Percentiles rank a stretch among this genome's conserved stretches.
Evolutionary conservation across 2,329 filamentous ascomycete genomes (phyloP).

Genomic region (Pestalotiopsis sp.): DNA sequence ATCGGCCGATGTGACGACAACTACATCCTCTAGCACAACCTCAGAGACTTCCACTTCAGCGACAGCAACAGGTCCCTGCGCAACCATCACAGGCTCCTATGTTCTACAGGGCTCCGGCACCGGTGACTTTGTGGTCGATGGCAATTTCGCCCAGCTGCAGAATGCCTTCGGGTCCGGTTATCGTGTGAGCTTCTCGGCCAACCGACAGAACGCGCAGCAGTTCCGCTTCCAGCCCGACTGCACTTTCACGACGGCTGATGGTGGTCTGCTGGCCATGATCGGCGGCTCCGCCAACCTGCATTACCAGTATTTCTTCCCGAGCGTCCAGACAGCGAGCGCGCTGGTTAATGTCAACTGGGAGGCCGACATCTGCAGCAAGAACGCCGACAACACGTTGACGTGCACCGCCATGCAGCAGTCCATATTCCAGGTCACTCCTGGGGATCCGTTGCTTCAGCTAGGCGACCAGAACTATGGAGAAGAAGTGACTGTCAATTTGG

Average conservation of each 20-base stretch:
- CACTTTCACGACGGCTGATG: not conserved
- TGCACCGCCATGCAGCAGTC: slow-evolving; percentile 2
- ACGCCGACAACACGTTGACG: not conserved
- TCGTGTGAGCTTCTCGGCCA: not conserved
- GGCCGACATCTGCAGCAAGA: not conserved
- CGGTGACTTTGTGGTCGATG: not conserved
- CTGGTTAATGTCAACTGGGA: not conserved
- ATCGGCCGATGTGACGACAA: not conserved
- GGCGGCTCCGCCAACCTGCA: not conserved
- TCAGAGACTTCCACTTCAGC: not conserved
- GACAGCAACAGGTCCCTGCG: not conserved
- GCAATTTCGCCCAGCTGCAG: slow-evolving; percentile 1
- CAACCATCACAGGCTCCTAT: not conserved
- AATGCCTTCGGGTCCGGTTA: not conserved
- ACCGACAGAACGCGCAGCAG: slow-evolving; percentile 4
- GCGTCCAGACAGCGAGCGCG: not conserved
- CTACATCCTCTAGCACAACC: not conserved
- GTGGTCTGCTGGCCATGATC: not conserved
- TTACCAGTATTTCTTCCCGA: slow-evolving; percentile 7
- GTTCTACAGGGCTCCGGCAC: not conserved
- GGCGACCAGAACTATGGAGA: slow-evolving; percentile 4
- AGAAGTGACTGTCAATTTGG: not conserved
- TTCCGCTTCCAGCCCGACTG: not conserved
- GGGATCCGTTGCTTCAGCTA: not conserved
- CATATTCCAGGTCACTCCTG: not conserved